Conservation (phyloP, 2,329 filamentous ascomycete species). For the Zymoseptoria tritici region DNA sequence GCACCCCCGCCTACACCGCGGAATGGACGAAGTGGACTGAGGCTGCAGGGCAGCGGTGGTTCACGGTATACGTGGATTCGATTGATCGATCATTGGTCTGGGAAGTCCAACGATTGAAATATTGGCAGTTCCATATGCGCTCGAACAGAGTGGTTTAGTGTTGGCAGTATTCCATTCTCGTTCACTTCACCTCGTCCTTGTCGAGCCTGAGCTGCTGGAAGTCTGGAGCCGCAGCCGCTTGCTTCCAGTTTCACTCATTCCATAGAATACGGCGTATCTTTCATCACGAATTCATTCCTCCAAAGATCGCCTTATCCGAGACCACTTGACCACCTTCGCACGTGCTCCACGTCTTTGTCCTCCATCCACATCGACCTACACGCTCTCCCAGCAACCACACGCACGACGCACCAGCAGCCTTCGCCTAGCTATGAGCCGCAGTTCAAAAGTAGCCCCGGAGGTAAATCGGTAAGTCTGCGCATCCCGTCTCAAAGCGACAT, state of each 20-base stretch:
- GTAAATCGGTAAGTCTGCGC: conserved; percentile 75
- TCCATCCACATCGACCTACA: neutral
- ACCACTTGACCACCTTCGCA: neutral
- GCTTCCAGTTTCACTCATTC: too few relatives aligned
- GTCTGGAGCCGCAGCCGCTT: neutral
- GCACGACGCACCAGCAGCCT: neutral
- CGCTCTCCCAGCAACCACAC: neutral
- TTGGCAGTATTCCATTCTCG: neutral
- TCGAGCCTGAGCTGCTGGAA: neutral
- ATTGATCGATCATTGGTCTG: neutral
- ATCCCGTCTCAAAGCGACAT: neutral
- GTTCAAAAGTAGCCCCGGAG: conserved; percentile 96
- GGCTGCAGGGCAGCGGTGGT: neutral
- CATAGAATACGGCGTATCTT: neutral
- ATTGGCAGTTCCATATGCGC: neutral
- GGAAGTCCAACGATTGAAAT: neutral
- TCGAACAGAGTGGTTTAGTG: neutral
- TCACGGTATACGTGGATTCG: neutral
- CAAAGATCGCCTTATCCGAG: neutral
- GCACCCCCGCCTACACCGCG: neutral
- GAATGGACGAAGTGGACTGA: neutral
- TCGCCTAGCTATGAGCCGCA: conserved; percentile 76
- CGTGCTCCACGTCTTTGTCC: neutral
- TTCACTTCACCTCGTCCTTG: neutral
- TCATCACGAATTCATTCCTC: neutral